phyloP scores from a whole-genome alignment of 2,329 filamentous ascomycete genomes.

The Eurotiales sp. region DNA sequence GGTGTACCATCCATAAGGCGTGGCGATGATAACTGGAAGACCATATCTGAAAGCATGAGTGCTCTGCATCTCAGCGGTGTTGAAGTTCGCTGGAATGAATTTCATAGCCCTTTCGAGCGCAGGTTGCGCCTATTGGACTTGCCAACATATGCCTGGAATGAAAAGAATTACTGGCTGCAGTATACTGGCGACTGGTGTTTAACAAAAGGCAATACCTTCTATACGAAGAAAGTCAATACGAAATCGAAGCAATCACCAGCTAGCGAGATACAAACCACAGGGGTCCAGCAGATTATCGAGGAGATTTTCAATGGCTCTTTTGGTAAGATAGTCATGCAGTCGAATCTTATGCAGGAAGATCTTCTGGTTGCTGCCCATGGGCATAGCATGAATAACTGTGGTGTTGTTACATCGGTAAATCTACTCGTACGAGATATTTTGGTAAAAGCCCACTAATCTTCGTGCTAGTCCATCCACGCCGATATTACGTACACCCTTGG shows the following conservation, averaged over 20 bases:
- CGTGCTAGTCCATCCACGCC: conserved; percentile 17
- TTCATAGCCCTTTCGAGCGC: conserved; percentile 58
- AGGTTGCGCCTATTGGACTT: conserved; percentile 60
- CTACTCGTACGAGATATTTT: not conserved
- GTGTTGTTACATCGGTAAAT: conserved; percentile 12
- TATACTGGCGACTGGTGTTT: conserved; percentile 69
- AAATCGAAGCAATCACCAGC: not conserved
- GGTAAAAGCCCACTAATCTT: not conserved
- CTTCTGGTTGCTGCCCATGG: conserved; percentile 16
- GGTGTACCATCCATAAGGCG: no score
- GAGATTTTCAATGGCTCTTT: not conserved
- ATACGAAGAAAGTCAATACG: not conserved
- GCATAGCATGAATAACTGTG: conserved; percentile 19
- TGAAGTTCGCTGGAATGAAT: conserved; percentile 67
- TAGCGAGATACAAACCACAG: conserved; percentile 28
- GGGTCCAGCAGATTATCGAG: conserved; percentile 13
- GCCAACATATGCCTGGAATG: conserved; percentile 65
- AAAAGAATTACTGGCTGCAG: conserved; percentile 69
- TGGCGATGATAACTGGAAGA: conserved; percentile 62
- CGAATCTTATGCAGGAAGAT: conserved; percentile 16
- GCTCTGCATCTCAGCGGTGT: conserved; percentile 61
- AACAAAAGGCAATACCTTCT: conserved; percentile 59
- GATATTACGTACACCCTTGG: conserved; percentile 25
- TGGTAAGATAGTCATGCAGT: conserved; percentile 13
- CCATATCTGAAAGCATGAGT: conserved; percentile 55